phyloP scores from a whole-genome alignment of 768 basidiomycete genomes.

The Tricholoma sp. region DNA sequence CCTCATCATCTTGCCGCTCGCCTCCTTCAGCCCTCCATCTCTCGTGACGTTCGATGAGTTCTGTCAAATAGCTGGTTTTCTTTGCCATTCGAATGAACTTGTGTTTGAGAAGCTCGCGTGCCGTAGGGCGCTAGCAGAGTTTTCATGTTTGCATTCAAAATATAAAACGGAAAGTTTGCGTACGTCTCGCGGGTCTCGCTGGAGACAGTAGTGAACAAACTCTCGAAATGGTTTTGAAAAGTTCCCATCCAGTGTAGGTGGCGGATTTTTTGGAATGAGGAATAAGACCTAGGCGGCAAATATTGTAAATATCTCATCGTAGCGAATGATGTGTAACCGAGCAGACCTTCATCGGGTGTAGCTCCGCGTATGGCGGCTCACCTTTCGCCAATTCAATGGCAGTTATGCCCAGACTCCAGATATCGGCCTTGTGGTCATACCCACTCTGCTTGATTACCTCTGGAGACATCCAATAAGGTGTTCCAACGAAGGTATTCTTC shows the following conservation, averaged over 20 bases:
- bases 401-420: slow-evolving; percentile 97
- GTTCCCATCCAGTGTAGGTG: slow-evolving; percentile 82
- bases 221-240: slow-evolving; percentile 94
- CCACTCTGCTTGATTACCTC: slow-evolving; percentile 99
- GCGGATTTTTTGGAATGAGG: slow-evolving; percentile 96
- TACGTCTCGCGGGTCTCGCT: slow-evolving; percentile 91
- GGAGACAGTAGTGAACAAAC: slow-evolving; percentile 89
- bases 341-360: slow-evolving; percentile 97
- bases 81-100: slow-evolving; percentile 94
- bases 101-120: slow-evolving; percentile 93
- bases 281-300: slow-evolving; percentile 73
- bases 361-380: slow-evolving; percentile 95
- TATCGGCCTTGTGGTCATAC: slow-evolving; percentile 98
- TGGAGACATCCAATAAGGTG: slow-evolving; percentile 99
- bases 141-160: slow-evolving; percentile 7
- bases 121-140: slow-evolving; percentile 72
- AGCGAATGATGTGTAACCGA: neutral
- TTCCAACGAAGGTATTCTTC: slow-evolving; percentile 98
- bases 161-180: slow-evolving; percentile 19
- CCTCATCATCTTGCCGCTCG: slow-evolving; percentile 67
- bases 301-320: neutral
- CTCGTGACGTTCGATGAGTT: slow-evolving; percentile 92
- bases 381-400: slow-evolving; percentile 97
- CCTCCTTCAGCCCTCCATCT: slow-evolving; percentile 92
- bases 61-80: slow-evolving; percentile 91